phyloP scores from a whole-genome alignment of 2,329 filamentous ascomycete species.

The Tolypocladium ovalisporum region DNA sequence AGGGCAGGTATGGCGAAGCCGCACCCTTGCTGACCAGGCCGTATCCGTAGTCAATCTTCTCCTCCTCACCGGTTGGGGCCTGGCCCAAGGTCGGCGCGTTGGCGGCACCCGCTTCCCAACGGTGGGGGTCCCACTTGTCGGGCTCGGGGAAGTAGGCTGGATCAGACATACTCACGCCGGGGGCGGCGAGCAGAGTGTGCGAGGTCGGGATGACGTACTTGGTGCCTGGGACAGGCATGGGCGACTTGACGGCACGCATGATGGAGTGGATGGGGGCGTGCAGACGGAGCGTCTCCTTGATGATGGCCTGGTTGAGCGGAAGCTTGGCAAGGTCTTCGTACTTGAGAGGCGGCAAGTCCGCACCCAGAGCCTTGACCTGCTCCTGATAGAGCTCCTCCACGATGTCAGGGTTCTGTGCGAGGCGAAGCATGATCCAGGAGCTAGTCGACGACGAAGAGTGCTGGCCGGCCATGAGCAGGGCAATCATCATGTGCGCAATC shows the following conservation, averaged over 20 bases:
- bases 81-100: slow-evolving; percentile 37
- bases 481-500: slow-evolving; percentile 89
- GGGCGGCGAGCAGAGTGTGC: slow-evolving; percentile 75
- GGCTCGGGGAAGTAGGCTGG: slow-evolving; percentile 73
- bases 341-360: slow-evolving; percentile 61
- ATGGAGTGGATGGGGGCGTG: slow-evolving; percentile 94
- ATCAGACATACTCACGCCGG: slow-evolving; percentile 67
- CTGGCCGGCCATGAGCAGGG: slow-evolving; percentile 82
- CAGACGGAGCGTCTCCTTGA: slow-evolving; percentile 86
- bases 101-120: slow-evolving; percentile 64
- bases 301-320: slow-evolving; percentile 69
- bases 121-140: slow-evolving; percentile 76
- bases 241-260: slow-evolving; percentile 81
- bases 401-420: slow-evolving; percentile 67
- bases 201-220: slow-evolving; percentile 71
- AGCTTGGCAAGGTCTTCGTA: slow-evolving; percentile 73
- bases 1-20: slow-evolving; percentile 82
- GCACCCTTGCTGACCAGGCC: slow-evolving; percentile 87
- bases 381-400: slow-evolving; percentile 75
- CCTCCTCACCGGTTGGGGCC: slow-evolving; percentile 43
- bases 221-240: slow-evolving; percentile 74
- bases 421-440: slow-evolving; percentile 74
- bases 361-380: slow-evolving; percentile 62
- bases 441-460: slow-evolving; percentile 79
- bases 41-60: slow-evolving; percentile 88